These are phyloP conservation scores for Spongospora subterranea DNA, from an alignment of 208 protist genomes.

Conservation along the genomic window DNA sequence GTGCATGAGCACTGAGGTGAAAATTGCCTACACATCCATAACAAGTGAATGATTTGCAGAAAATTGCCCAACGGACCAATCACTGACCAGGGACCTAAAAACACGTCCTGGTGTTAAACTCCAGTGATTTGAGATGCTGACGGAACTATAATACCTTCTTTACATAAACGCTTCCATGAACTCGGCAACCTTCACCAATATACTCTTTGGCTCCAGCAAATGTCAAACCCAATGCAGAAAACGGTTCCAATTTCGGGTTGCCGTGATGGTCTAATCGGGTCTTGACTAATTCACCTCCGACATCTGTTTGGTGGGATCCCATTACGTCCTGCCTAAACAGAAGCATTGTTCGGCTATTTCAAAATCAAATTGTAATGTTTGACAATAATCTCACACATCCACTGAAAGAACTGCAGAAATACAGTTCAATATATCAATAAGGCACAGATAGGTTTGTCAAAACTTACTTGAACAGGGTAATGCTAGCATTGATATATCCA, in stretches of 20 bases:
- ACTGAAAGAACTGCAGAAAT: too few species aligned
- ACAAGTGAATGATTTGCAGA: background rate
- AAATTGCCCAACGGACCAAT: background rate
- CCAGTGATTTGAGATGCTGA: background rate
- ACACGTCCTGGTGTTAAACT: background rate
- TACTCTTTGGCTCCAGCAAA: background rate
- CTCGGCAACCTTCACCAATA: conserved; percentile 48
- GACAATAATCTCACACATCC: background rate
- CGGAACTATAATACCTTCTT: background rate
- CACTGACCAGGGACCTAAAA: background rate
- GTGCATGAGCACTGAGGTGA: conserved; percentile 17
- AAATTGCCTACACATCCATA: conserved; percentile 3
- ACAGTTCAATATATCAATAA: background rate
- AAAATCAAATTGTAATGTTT: background rate
- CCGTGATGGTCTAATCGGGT: background rate
- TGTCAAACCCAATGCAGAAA: conserved; percentile 1
- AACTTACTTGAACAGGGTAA: conserved; percentile 32
- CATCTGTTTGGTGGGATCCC: conserved; percentile 42
- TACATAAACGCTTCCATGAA: conserved; percentile 26
- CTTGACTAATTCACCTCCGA: conserved; percentile 38
- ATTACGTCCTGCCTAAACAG: conserved; percentile 2
- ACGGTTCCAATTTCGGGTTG: conserved; percentile 36
- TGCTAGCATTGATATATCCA: conserved; percentile 44
- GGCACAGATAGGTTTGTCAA: background rate
- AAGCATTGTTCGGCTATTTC: background rate